Conservation (phyloP, 1,284 basidiomycete genomes). For the Rhodofomes roseus region DNA sequence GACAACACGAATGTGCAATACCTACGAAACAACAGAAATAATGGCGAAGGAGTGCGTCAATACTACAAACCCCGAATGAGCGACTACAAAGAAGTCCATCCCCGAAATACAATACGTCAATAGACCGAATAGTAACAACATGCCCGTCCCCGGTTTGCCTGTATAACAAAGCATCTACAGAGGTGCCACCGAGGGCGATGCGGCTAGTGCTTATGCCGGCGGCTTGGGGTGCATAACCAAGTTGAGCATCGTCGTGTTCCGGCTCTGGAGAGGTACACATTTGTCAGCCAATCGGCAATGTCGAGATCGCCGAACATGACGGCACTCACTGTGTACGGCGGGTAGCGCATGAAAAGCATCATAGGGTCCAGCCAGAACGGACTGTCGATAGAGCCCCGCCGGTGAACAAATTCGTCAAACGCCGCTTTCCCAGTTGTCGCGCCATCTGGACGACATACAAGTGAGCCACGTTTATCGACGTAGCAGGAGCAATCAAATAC, state of each 20-base stretch:
- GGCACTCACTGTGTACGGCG: conserved; percentile 19
- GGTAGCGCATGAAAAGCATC: conserved; percentile 17
- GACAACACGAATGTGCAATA: too few relatives aligned
- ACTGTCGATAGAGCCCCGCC: conserved; percentile 53
- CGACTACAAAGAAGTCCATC: too few relatives aligned
- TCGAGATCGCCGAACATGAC: background rate
- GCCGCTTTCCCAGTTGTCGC: conserved; percentile 56
- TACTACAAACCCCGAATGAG: too few relatives aligned
- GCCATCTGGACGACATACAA: conserved; percentile 45
- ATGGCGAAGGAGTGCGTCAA: too few relatives aligned
- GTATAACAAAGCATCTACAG: too few relatives aligned
- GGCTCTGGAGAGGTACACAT: background rate
- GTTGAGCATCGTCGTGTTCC: background rate
- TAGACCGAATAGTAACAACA: too few relatives aligned
- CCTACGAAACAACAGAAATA: too few relatives aligned
- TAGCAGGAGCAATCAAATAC: conserved; percentile 19
- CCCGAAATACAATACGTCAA: too few relatives aligned
- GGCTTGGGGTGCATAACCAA: conserved; percentile 2
- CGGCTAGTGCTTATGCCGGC: background rate
- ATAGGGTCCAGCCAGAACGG: conserved; percentile 49
- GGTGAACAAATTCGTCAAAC: conserved; percentile 69
- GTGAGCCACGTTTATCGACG: background rate
- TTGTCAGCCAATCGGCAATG: background rate
- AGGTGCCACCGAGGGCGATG: too few relatives aligned
- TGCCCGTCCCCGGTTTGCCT: too few relatives aligned